Conservation (phyloP, 805 yeast genomes). For the Tetrapisispora nanseiensis region DNA sequence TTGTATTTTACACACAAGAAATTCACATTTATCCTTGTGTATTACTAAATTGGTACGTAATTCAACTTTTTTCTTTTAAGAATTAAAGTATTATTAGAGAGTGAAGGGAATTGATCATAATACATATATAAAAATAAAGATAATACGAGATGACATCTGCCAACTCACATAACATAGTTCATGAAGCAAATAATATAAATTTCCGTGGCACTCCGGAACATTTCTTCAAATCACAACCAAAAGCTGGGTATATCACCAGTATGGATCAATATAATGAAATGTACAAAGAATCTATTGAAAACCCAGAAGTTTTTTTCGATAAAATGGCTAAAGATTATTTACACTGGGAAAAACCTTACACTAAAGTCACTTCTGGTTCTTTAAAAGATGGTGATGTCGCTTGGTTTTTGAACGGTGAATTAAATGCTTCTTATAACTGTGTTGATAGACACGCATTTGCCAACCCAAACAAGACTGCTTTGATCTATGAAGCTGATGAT, state of each 20-base stretch:
- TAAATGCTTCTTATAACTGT: constrained; percentile 88
- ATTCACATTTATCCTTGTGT: no score
- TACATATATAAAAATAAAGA: no score
- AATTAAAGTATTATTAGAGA: no score
- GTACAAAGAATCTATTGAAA: constrained; percentile 68
- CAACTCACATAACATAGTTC: constrained; percentile 31
- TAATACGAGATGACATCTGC: constrained; percentile 13
- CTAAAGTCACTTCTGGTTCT: constrained; percentile 42
- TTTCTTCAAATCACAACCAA: constrained; percentile 33
- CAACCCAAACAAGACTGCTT: constrained; percentile 75
- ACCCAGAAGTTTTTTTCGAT: constrained; percentile 80
- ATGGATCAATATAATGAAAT: constrained; percentile 61
- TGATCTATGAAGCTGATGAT: constrained; percentile 92
- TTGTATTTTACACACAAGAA: no score
- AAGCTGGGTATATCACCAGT: constrained; percentile 40
- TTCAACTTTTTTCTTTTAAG: no score
- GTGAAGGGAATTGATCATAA: no score
- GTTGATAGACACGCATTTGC: constrained; percentile 91
- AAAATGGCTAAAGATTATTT: constrained; percentile 62
- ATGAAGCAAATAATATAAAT: constrained; percentile 32
- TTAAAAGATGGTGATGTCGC: constrained; percentile 71
- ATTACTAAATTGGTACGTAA: no score
- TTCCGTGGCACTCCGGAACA: constrained; percentile 32
- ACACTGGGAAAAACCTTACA: constrained; percentile 68
- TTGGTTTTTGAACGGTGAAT: constrained; percentile 89